Conservation (phyloP, 306 rosid genomes). For the barrel medic (Medicago truncatula) region MtrunA17r5.0-ANR NC_053049.1:7086001-7086500, state of each 20-base stretch:
- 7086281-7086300: conserved; percentile 68
- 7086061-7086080: conserved; percentile 34
- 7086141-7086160: conserved; percentile 62
- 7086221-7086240: conserved; percentile 52
- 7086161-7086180: conserved; percentile 61
- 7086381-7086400: conserved; percentile 4
- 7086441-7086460: conserved; percentile 84
- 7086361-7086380: conserved; percentile 34
- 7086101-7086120: conserved; percentile 49
- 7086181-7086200: conserved; percentile 60
- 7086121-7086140: conserved; percentile 44
- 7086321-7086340: conserved; percentile 67
- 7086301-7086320: conserved; percentile 74
- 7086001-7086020: conserved; percentile 18
- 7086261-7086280: conserved; percentile 77
- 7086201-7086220: conserved; percentile 62
- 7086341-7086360: conserved; percentile 52
- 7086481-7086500: conserved; percentile 98
- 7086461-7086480: conserved; percentile 97
- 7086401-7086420: conserved; percentile 23
- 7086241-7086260: conserved; percentile 67
- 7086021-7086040: conserved; percentile 34
- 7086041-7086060: conserved; percentile 29
- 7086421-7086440: conserved; percentile 3
- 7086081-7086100: conserved; percentile 39